Percentiles rank a stretch among this genome's conserved stretches.
Evolutionary conservation across 176 grass and related monocot species (phyloP).

Genomic region (Elaeis guineensis): DNA sequence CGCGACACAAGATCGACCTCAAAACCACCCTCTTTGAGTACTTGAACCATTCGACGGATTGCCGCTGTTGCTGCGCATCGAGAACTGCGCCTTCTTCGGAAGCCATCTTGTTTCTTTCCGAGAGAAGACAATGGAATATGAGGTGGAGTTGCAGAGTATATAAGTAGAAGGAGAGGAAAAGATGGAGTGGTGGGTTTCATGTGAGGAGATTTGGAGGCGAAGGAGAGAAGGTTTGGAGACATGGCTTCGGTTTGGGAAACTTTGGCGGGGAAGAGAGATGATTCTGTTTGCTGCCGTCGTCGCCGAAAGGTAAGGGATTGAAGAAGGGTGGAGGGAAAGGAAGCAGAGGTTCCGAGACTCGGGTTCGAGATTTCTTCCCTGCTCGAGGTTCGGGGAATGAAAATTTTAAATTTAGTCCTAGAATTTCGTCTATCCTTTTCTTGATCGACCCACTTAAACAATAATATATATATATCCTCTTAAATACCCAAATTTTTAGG

Average conservation of each 20-base stretch:
- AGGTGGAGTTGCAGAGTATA: too few species aligned
- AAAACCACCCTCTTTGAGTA: slow-evolving; percentile 36
- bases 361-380: too few species aligned
- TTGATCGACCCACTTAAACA: too few species aligned
- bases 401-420: too few species aligned
- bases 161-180: background rate
- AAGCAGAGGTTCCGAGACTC: too few species aligned
- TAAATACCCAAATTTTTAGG: too few species aligned
- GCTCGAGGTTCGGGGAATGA: too few species aligned
- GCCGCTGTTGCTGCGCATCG: background rate
- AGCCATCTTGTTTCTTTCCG: background rate
- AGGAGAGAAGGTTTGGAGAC: background rate
- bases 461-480: too few species aligned
- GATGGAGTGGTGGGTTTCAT: background rate
- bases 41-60: slow-evolving; percentile 16
- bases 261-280: slow-evolving; percentile 22
- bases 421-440: too few species aligned
- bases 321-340: too few species aligned
- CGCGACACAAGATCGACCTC: slow-evolving; percentile 28
- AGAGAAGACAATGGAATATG: too few species aligned
- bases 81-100: background rate
- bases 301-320: too few species aligned
- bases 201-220: background rate
- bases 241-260: slow-evolving; percentile 40
- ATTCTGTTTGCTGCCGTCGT: background rate